Base-by-base conservation (phyloP, 257 asterid species). In the Nicotiana attenuata region DNA sequence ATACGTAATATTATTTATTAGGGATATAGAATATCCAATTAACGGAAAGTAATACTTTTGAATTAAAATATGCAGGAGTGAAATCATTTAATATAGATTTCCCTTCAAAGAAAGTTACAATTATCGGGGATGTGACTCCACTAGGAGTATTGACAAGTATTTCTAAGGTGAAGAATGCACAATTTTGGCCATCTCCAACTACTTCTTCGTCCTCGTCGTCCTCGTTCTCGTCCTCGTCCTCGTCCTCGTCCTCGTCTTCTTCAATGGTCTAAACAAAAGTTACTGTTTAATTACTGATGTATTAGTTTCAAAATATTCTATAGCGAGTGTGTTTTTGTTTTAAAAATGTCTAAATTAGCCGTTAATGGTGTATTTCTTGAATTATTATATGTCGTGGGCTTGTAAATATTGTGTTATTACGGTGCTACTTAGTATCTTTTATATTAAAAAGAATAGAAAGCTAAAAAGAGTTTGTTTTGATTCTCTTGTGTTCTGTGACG, bases 131-230 rank as follows among this genome's bases (percentile, higher is more conserved):
- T 29, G 97, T 94, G 84, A 93, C 92, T 17, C 91, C 97, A 26
- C 52, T 87, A 20, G 92, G 91, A 7, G 98, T 94, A 57, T 88
- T 94, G 26, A 47, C 91, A 26, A 94, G 96, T 88, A 88, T 94
- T 83, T 94, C 98, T 0, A 92, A 90, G 85, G 97, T 94, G 68
- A 94, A 94, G 84, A 89, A 87, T 65, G 97, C 98, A 10, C 93
- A 92, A 71, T 91, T 94, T 24, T 94, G 98, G 98, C 85, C 93
- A 76, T 87, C 92, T 38, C 90, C 94, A 28, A 15, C 90, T 0
- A n/a, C 87, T 0, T 82, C 91, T 0, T 80, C 88, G 0, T 89
- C 91, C 0, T 82, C 93, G 0, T 31, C 6, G 0, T 31, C 6
- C 6, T 31, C 77, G 0, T 82, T 90, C 1, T 73, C 87, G 0